These are phyloP conservation scores for Xylaria sp. DNA, from an alignment of 2,329 filamentous ascomycete genomes.

Conservation along the genomic window DNA sequence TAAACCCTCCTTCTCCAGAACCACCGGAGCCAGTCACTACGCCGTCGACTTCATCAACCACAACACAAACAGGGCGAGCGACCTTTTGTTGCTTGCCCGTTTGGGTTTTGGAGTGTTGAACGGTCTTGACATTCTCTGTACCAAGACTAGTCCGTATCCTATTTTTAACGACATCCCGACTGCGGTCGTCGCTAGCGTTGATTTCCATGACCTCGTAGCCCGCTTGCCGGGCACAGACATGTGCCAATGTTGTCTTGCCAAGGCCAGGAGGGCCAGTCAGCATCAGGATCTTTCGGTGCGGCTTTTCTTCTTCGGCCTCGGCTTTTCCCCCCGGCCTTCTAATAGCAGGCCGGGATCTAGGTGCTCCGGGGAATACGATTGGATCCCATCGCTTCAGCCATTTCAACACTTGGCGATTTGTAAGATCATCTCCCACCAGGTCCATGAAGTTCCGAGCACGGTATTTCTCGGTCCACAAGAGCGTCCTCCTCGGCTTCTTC, in stretches of 20 bases:
- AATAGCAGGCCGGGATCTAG: slow-evolving; percentile 65
- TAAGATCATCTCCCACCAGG: slow-evolving; percentile 92
- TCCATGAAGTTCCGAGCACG: slow-evolving; percentile 92
- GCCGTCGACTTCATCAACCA: slow-evolving; percentile 97
- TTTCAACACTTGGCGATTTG: slow-evolving; percentile 86
- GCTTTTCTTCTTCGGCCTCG: slow-evolving; percentile 73
- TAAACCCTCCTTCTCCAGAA: slow-evolving; percentile 90
- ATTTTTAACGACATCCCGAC: slow-evolving; percentile 87
- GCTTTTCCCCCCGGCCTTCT: slow-evolving; percentile 59
- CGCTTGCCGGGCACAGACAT: slow-evolving; percentile 94
- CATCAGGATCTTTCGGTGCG: slow-evolving; percentile 87
- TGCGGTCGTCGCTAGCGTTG: slow-evolving; percentile 96
- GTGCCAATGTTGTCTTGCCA: slow-evolving; percentile 95
- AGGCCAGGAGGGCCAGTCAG: slow-evolving; percentile 92
- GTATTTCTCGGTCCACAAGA: slow-evolving; percentile 98
- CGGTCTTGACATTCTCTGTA: slow-evolving; percentile 90
- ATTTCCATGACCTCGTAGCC: slow-evolving; percentile 98
- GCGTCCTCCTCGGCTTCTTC: slow-evolving; percentile 61
- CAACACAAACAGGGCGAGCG: slow-evolving; percentile 88
- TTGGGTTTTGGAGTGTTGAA: slow-evolving; percentile 67
- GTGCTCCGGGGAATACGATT: slow-evolving; percentile 85
- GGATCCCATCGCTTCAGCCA: slow-evolving; percentile 97
- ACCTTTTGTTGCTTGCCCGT: slow-evolving; percentile 71
- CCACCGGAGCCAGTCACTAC: slow-evolving; percentile 83
- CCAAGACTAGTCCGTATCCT: slow-evolving; percentile 91